Percentiles rank a stretch among this genome's conserved stretches.
These are phyloP conservation scores for Steccherinum ochraceum DNA, from an alignment of 768 basidiomycete species.

Conservation along the genomic window DNA sequence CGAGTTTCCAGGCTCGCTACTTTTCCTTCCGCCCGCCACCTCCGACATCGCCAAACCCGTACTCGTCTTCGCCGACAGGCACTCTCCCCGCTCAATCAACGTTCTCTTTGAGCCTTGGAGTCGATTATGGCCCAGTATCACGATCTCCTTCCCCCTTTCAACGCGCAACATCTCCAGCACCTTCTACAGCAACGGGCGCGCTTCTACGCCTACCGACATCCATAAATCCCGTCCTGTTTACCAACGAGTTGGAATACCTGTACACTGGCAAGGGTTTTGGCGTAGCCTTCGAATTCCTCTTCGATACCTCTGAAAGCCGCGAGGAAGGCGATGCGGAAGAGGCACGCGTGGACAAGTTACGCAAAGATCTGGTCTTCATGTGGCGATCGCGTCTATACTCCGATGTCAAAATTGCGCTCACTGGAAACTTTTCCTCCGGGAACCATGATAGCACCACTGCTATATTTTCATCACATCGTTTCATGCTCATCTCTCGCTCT, in stretches of 20 bases:
- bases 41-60: slow-evolving; percentile 43
- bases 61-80: slow-evolving; percentile 39
- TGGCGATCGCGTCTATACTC: slow-evolving; percentile 94
- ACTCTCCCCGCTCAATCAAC: slow-evolving; percentile 53
- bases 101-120: slow-evolving; percentile 46
- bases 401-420: slow-evolving; percentile 79
- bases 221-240: slow-evolving; percentile 76
- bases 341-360: slow-evolving; percentile 72
- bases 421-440: slow-evolving; percentile 57
- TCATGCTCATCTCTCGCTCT: slow-evolving; percentile 84
- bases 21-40: slow-evolving; percentile 70
- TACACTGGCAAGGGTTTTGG: slow-evolving; percentile 91
- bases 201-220: slow-evolving; percentile 59
- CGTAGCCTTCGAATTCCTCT: slow-evolving; percentile 82
- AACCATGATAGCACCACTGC: slow-evolving; percentile 68
- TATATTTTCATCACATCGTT: slow-evolving; percentile 88
- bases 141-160: slow-evolving; percentile 37
- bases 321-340: slow-evolving; percentile 42
- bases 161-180: slow-evolving; percentile 39
- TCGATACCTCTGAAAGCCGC: slow-evolving; percentile 47
- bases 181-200: slow-evolving; percentile 32
- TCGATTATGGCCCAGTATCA: slow-evolving; percentile 34
- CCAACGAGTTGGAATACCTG: slow-evolving; percentile 88
- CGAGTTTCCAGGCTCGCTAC: slow-evolving; percentile 84
- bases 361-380: slow-evolving; percentile 94